Percentiles rank a stretch among this genome's conserved stretches.
These are phyloP conservation scores for Evernia prunastri DNA, from an alignment of 495 filamentous ascomycete species.

Conservation along the genomic window DNA sequence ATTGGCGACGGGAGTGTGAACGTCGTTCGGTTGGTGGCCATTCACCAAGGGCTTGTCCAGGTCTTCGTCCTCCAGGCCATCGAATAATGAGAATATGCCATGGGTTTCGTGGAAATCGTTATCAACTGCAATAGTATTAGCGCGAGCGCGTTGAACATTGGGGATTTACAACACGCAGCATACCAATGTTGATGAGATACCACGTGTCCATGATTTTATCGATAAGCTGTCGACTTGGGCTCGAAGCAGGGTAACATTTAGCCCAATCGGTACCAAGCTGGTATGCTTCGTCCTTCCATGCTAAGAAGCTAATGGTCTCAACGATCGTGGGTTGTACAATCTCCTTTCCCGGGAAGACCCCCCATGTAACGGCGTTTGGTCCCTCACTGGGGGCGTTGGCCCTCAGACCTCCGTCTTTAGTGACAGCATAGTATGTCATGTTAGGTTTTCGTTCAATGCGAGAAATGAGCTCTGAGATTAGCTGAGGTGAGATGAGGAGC, in stretches of 20 bases:
- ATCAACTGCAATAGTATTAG: slow-evolving; percentile 58
- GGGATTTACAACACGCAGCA: slow-evolving; percentile 28
- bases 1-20: background rate
- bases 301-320: slow-evolving; percentile 93
- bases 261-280: slow-evolving; percentile 90
- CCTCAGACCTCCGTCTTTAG: slow-evolving; percentile 67
- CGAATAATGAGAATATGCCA: slow-evolving; percentile 77
- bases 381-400: slow-evolving; percentile 81
- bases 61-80: slow-evolving; percentile 63
- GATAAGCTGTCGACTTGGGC: slow-evolving; percentile 76
- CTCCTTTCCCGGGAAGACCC: slow-evolving; percentile 96
- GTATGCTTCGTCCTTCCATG: slow-evolving; percentile 98
- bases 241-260: slow-evolving; percentile 72
- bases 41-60: slow-evolving; percentile 43
- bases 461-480: slow-evolving; percentile 70
- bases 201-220: slow-evolving; percentile 78
- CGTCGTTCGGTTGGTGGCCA: background rate
- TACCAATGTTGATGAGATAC: slow-evolving; percentile 94
- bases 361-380: slow-evolving; percentile 97
- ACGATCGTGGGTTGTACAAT: slow-evolving; percentile 99
- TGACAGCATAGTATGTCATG: slow-evolving; percentile 89
- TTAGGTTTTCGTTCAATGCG: slow-evolving; percentile 74
- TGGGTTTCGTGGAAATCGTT: slow-evolving; percentile 85
- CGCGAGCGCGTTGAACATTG: background rate
- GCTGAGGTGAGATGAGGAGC: slow-evolving; percentile 70